Conservation (phyloP, 2,329 filamentous ascomycete species). For the Orbilia oligospora region DNA sequence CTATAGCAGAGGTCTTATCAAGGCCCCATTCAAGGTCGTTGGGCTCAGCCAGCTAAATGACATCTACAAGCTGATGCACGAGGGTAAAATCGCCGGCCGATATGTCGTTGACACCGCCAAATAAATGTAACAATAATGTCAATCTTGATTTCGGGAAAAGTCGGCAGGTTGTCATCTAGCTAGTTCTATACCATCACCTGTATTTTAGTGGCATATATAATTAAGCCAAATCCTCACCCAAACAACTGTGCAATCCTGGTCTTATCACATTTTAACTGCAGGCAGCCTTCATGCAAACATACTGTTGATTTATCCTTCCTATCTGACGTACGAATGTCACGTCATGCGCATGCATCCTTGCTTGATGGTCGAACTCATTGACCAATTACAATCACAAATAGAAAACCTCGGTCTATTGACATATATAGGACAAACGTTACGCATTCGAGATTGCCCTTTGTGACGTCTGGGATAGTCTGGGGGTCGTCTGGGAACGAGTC, state of each 20-base stretch:
- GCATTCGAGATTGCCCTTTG: too few relatives aligned
- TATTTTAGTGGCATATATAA: constrained; percentile 23
- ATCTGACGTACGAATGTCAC: too few relatives aligned
- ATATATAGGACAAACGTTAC: too few relatives aligned
- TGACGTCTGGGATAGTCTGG: too few relatives aligned
- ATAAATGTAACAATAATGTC: constrained; percentile 66
- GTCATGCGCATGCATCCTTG: too few relatives aligned
- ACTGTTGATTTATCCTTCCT: too few relatives aligned
- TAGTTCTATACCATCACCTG: constrained; percentile 11
- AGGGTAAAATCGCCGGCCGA: constrained; percentile 80
- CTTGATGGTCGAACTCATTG: too few relatives aligned
- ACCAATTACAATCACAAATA: too few relatives aligned
- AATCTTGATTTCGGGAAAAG: not conserved
- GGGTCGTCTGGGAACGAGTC: too few relatives aligned
- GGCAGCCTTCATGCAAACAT: too few relatives aligned
- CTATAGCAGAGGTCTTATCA: constrained; percentile 85
- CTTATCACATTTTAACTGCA: too few relatives aligned
- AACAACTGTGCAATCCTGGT: not conserved
- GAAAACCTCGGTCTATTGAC: too few relatives aligned
- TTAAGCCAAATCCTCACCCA: constrained; percentile 4
- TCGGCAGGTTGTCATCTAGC: not conserved
- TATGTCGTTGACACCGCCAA: constrained; percentile 83
- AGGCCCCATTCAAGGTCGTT: constrained; percentile 86
- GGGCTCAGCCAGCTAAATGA: constrained; percentile 85
- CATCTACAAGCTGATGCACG: constrained; percentile 69